Conservation (phyloP, 2,329 filamentous ascomycete genomes). For the Celoporthe dispersa region DNA sequence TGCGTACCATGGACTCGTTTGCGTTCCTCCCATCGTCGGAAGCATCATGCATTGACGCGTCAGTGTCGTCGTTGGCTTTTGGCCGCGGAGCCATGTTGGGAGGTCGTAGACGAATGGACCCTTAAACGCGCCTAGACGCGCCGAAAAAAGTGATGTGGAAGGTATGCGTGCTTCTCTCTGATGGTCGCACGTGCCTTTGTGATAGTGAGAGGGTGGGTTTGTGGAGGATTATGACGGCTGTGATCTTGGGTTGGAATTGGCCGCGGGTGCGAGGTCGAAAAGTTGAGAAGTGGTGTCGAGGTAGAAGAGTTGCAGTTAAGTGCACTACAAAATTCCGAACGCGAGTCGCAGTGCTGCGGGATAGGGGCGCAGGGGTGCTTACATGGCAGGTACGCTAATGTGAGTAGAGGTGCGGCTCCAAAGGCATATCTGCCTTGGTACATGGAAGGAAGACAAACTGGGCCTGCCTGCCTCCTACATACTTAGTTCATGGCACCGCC, state of each 20-base stretch:
- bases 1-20: constrained; percentile 56
- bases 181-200: constrained; percentile 4
- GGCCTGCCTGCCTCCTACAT: neutral
- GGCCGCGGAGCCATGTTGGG: constrained; percentile 60
- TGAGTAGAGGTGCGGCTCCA: constrained; percentile 24
- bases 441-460: neutral
- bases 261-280: constrained; percentile 23
- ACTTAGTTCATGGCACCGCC: neutral
- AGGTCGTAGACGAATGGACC: constrained; percentile 33
- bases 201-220: constrained; percentile 1
- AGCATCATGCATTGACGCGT: constrained; percentile 68
- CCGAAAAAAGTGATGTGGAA: constrained; percentile 31
- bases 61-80: constrained; percentile 59
- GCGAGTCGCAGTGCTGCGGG: constrained; percentile 16
- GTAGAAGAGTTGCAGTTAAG: constrained; percentile 21
- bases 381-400: constrained; percentile 17
- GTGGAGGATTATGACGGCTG: constrained; percentile 16
- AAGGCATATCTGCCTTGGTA: neutral
- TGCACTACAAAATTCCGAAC: constrained; percentile 13
- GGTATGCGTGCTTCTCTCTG: constrained; percentile 11
- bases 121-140: constrained; percentile 47
- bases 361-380: constrained; percentile 17
- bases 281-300: constrained; percentile 22
- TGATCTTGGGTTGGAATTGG: constrained; percentile 10
- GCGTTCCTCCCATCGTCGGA: constrained; percentile 48